Evolutionary conservation across 2,329 filamentous ascomycete genomes (phyloP).

Genomic region (Xylaria digitata): DNA sequence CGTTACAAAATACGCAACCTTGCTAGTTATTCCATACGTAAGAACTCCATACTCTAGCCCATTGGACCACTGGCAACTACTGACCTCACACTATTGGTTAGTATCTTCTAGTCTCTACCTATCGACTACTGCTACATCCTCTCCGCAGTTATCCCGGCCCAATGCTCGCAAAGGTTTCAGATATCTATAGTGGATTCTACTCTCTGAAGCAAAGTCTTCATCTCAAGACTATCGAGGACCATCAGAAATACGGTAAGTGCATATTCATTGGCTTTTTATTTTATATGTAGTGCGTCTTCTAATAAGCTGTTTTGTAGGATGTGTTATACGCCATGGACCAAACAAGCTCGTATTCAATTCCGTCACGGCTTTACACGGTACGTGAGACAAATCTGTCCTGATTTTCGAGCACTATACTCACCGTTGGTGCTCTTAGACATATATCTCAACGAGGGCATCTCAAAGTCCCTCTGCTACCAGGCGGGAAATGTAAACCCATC

Average conservation of each 20-base stretch:
- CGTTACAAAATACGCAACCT: no score
- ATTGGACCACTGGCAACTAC: no score
- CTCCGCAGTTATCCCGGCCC: slow-evolving; percentile 13
- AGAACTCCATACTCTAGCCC: no score
- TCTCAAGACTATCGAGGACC: neutral
- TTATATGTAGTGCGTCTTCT: neutral
- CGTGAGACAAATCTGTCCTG: no score
- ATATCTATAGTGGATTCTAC: neutral
- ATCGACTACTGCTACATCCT: slow-evolving; percentile 1
- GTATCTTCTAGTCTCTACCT: neutral
- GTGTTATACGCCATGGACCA: no score
- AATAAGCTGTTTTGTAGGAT: no score
- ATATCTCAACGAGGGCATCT: slow-evolving; percentile 1
- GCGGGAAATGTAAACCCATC: neutral
- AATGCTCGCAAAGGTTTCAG: neutral
- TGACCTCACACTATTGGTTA: no score
- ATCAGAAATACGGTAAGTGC: slow-evolving; percentile 8
- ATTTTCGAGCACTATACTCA: no score
- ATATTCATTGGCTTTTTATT: neutral
- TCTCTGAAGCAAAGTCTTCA: neutral
- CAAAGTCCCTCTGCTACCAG: slow-evolving; percentile 9
- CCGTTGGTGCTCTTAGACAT: slow-evolving; percentile 7
- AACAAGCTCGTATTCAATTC: no score
- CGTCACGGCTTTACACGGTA: no score
- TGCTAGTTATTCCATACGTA: no score